These are phyloP conservation scores for Nephelium lappaceum DNA, from an alignment of 345 rosid species.

Conservation along the genomic window DNA sequence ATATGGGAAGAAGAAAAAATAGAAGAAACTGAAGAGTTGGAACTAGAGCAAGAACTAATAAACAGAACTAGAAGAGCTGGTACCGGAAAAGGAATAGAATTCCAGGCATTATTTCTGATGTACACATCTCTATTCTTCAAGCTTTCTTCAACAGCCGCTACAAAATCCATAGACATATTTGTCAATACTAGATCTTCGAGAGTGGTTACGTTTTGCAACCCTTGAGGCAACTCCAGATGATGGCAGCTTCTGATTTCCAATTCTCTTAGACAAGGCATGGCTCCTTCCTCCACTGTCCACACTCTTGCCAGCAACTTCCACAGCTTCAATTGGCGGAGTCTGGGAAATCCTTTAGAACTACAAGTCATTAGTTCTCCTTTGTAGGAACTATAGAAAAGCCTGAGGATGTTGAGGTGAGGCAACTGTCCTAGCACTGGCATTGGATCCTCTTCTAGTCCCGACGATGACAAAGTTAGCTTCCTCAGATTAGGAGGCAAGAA, in stretches of 20 bases:
- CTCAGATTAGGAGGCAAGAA: constrained; percentile 26
- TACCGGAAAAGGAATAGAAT: no score
- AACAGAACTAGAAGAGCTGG: no score
- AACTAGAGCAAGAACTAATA: no score
- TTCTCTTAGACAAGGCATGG: constrained; percentile 34
- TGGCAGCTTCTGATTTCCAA: constrained; percentile 41
- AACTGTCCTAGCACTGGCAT: constrained; percentile 35
- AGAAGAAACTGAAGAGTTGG: no score
- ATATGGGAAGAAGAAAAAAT: no score
- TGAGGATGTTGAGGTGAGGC: constrained; percentile 29
- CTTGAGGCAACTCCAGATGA: constrained; percentile 3
- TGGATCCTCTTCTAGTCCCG: constrained; percentile 22
- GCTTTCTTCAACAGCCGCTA: neutral
- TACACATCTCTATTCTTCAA: neutral
- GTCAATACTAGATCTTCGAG: constrained; percentile 31
- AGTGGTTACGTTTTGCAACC: constrained; percentile 9
- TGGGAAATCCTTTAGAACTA: neutral
- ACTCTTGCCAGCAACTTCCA: constrained; percentile 31
- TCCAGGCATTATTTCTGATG: neutral
- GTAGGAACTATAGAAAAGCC: constrained; percentile 39
- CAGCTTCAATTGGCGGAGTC: constrained; percentile 37
- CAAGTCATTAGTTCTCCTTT: constrained; percentile 21
- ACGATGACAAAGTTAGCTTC: constrained; percentile 40
- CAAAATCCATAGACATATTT: constrained; percentile 25
- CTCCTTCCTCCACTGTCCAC: constrained; percentile 20